Evolutionary conservation across 192 early-diverging fungal genomes (phyloP).

Genomic region (Backusella australiensis): DNA sequence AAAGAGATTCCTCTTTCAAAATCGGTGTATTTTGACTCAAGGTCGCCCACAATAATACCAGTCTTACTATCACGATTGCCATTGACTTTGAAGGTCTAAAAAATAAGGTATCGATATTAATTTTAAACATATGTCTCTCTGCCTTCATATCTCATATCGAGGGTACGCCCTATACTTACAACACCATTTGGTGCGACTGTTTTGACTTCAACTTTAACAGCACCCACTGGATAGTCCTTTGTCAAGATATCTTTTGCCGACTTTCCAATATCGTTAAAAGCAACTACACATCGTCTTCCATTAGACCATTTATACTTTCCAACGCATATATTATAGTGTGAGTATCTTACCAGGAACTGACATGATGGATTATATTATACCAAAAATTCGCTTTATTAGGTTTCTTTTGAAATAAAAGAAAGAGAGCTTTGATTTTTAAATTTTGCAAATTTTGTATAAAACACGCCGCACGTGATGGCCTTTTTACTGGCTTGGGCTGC

Average conservation of each 20-base stretch:
- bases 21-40: slow-evolving; percentile 98
- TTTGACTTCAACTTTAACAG: slow-evolving; percentile 97
- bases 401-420: background rate
- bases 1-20: slow-evolving; percentile 91
- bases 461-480: background rate
- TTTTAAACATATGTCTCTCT: background rate
- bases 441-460: background rate
- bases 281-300: slow-evolving; percentile 39
- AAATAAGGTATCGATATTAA: background rate
- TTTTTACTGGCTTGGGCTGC: background rate
- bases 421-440: background rate
- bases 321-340: background rate
- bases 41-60: slow-evolving; percentile 90
- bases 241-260: slow-evolving; percentile 89
- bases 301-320: background rate
- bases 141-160: background rate
- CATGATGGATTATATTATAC: background rate
- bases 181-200: slow-evolving; percentile 95
- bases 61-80: slow-evolving; percentile 95
- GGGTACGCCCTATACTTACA: slow-evolving; percentile 53
- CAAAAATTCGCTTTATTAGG: background rate
- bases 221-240: slow-evolving; percentile 96
- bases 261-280: slow-evolving; percentile 95
- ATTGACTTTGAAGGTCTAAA: slow-evolving; percentile 91
- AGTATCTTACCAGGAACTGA: slow-evolving; percentile 29